phyloP scores from a whole-genome alignment of 345 rosid genomes.

The Salix exigua region DNA sequence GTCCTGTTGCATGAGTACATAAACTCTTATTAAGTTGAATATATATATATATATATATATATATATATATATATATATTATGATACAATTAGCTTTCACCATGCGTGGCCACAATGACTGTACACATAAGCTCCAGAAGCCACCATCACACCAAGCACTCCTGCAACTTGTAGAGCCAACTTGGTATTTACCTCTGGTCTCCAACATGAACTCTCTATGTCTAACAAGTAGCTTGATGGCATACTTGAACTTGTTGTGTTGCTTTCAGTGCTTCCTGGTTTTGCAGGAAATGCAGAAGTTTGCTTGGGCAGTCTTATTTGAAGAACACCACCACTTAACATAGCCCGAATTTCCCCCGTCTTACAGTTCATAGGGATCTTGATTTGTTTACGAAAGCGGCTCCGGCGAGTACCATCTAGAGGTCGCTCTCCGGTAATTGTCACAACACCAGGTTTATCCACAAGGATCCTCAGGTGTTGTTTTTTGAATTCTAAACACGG shows the following conservation, averaged over 20 bases:
- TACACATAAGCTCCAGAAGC: not conserved
- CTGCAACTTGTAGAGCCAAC: not conserved
- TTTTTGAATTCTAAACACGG: slow-evolving; percentile 40
- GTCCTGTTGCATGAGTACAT: too few species aligned
- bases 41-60: too few species aligned
- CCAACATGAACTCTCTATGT: not conserved
- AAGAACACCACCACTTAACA: slow-evolving; percentile 34
- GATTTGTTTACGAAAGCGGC: slow-evolving; percentile 42
- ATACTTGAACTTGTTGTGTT: not conserved
- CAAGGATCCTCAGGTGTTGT: slow-evolving; percentile 42
- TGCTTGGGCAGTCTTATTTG: slow-evolving; percentile 37
- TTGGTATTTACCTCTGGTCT: not conserved
- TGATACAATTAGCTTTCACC: too few species aligned
- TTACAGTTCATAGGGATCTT: slow-evolving; percentile 23
- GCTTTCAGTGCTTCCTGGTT: not conserved
- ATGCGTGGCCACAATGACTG: not conserved
- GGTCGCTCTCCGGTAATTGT: slow-evolving; percentile 41
- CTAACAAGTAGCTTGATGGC: slow-evolving; percentile 3
- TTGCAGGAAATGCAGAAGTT: not conserved
- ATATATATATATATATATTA: too few species aligned
- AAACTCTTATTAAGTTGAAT: too few species aligned
- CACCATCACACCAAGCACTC: not conserved
- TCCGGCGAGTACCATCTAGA: slow-evolving; percentile 19
- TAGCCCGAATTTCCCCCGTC: slow-evolving; percentile 42
- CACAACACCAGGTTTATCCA: slow-evolving; percentile 31